Conservation (phyloP, 345 rosid species). For the Raphanus sativus region DNA sequence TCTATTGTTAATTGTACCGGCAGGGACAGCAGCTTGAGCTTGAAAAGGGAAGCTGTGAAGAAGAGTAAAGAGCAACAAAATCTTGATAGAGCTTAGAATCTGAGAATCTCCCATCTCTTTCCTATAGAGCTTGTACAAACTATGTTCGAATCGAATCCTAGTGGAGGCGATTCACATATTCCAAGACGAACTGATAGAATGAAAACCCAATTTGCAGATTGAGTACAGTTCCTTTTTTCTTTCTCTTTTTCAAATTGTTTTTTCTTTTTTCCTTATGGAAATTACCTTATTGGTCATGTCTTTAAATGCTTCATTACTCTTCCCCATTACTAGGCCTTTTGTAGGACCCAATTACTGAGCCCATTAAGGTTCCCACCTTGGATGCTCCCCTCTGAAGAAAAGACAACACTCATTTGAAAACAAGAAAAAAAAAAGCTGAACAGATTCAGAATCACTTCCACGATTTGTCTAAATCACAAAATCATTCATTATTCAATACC, state of each 20-base stretch:
- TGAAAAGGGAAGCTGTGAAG: constrained; percentile 42
- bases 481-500: constrained; percentile 9
- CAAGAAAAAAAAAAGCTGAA: constrained; percentile 9
- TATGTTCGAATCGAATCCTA: constrained; percentile 32
- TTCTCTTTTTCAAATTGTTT: neutral
- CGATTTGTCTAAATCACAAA: constrained; percentile 21
- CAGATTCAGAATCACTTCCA: constrained; percentile 19
- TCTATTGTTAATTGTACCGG: constrained; percentile 36
- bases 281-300: neutral
- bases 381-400: neutral
- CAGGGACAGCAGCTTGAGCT: constrained; percentile 75
- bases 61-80: constrained; percentile 31
- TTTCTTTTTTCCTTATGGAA: too few relatives aligned
- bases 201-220: constrained; percentile 26
- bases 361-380: neutral
- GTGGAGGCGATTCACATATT: neutral
- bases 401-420: constrained; percentile 13
- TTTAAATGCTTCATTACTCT: neutral
- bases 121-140: neutral
- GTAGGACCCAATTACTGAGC: neutral
- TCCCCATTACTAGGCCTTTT: neutral
- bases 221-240: neutral
- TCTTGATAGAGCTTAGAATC: constrained; percentile 26
- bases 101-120: constrained; percentile 54
- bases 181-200: neutral